These are phyloP conservation scores for Ocimum tenuiflorum DNA, from an alignment of 257 asterid species.

Conservation along the genomic window DNA sequence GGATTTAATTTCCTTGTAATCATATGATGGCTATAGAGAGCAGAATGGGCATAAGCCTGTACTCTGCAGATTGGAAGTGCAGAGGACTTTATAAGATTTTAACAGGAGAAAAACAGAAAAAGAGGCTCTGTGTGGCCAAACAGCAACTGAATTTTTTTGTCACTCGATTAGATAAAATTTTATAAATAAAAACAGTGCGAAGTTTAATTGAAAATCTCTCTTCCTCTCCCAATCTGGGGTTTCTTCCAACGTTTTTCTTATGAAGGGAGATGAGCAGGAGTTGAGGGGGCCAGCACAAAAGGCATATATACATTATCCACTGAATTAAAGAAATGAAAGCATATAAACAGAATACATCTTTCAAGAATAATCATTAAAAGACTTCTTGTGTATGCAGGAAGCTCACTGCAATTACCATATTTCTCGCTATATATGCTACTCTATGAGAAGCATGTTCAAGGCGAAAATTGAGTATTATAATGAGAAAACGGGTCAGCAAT, in stretches of 20 bases:
- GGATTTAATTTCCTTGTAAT: conserved; percentile 28
- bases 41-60: conserved; percentile 32
- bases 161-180: neutral
- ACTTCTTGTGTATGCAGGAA: too few relatives aligned
- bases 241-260: neutral
- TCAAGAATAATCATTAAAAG: too few relatives aligned
- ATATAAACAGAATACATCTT: too few relatives aligned
- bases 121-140: neutral
- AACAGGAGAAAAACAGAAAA: neutral
- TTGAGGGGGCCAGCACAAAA: neutral
- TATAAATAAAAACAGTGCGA: neutral
- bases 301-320: too few relatives aligned
- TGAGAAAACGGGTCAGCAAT: too few relatives aligned
- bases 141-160: neutral
- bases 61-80: conserved; percentile 38
- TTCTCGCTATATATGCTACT: too few relatives aligned
- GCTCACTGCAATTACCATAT: too few relatives aligned
- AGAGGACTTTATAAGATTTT: neutral
- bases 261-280: neutral
- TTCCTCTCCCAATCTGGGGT: neutral
- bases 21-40: conserved; percentile 31
- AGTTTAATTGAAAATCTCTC: neutral
- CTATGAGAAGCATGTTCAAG: too few relatives aligned
- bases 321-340: too few relatives aligned
- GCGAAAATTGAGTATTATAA: too few relatives aligned